phyloP scores from a whole-genome alignment of 108 stramenopile genomes.

The Fragilariopsis cylindrus region DNA sequence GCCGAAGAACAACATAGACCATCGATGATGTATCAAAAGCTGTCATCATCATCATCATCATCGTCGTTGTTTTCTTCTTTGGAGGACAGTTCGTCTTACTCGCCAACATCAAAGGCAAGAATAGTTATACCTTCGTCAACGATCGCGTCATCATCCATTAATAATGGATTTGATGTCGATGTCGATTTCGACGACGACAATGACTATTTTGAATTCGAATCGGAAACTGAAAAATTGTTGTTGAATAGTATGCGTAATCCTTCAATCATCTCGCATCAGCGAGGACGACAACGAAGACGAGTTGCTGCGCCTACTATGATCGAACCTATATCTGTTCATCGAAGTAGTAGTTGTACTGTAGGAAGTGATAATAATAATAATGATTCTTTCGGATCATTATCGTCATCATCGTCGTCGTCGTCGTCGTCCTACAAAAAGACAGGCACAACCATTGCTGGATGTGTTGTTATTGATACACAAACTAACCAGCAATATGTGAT shows the following conservation, averaged over 20 bases:
- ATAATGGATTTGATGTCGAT: not conserved
- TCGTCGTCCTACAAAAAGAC: conserved; percentile 40
- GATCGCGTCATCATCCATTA: not conserved
- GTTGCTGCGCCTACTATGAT: not conserved
- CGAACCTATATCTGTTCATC: not conserved
- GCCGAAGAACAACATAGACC: too few species aligned
- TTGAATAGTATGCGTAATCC: not conserved
- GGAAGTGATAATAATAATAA: not conserved
- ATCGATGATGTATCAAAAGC: too few species aligned
- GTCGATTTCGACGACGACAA: not conserved
- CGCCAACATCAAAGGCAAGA: not conserved
- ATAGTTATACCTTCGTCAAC: not conserved
- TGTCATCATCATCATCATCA: too few species aligned
- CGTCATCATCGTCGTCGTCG: not conserved
- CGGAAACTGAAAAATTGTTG: not conserved
- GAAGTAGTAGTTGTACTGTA: not conserved
- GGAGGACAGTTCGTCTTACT: not conserved
- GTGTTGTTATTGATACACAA: conserved; percentile 12
- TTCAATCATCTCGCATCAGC: not conserved
- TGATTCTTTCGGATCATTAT: not conserved
- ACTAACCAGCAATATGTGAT: not conserved
- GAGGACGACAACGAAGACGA: not conserved
- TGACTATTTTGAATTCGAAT: not conserved
- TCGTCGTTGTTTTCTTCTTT: too few species aligned
- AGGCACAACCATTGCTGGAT: conserved; percentile 77